Base-by-base conservation (phyloP, 2,329 filamentous ascomycete species). In the Amphichorda felina region DNA sequence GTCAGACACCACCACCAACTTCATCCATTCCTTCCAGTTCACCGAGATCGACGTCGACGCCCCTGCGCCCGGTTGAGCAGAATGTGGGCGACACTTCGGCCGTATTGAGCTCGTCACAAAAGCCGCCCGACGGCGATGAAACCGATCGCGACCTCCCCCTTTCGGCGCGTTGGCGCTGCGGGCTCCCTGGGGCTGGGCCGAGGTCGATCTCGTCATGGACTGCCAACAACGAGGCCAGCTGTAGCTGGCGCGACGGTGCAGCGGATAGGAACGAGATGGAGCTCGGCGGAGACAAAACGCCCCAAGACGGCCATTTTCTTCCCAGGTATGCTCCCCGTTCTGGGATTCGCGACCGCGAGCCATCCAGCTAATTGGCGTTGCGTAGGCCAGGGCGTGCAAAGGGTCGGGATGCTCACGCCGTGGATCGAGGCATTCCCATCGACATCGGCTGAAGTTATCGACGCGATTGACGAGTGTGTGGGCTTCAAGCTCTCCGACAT, bases 351-450 rank as follows among this genome's bases (percentile, higher is more conserved):
- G 14, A n/a, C 5, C 26, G 5, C 26, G 6, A 16, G 4, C 8
- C 8, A 14, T 30, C 15, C 14, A n/a, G 14, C 11, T 19, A 2
- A 4, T 8, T 13, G 8, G 10, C 27, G 11, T 16, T 16, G 22
- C 14, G 13, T 6, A 88, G 85, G 85, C 48, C 86, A 94, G 61
- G 86, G 86, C 46, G 86, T 93, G 14, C 86, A 94, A 55, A 79
- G 83, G 51, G 82, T 93, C 35, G 85, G 84, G 57, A 94, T 94
- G 86, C 68, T 84, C 38, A 75, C 70, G 24, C 79, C 85, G 30
- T 95, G 89, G 87, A 68, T 93, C 45, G 75, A 87, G 49, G 79
- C 81, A 39, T 96, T 95, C 55, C 89, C 89, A 10, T 57, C 63
- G 36, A 93, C 83, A 19, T 79, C 82, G 18, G 70, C 70, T 30